A percentile compares a stretch with the other conserved stretches of the same genome.
Evolutionary conservation across 441 rosid species (phyloP).

Genomic region (Euphorbia corollata): DNA sequence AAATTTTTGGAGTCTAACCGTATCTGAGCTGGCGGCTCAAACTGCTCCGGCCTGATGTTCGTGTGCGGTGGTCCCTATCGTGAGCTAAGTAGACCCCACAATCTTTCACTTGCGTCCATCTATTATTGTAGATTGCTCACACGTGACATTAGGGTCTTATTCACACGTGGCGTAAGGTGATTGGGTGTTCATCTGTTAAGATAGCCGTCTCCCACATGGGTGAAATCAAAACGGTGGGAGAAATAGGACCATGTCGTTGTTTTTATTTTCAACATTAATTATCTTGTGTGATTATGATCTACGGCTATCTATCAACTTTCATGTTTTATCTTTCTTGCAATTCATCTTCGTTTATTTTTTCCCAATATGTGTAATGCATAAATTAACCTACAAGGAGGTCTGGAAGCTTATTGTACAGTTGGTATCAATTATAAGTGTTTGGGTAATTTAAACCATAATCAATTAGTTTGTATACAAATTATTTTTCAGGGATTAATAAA

Average conservation of each 20-base stretch:
- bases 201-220: constrained; percentile 4
- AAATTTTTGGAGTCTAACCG: neutral
- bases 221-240: constrained; percentile 1
- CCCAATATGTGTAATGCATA: too few relatives aligned
- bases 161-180: neutral
- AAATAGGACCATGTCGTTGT: neutral
- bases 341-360: too few relatives aligned
- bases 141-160: neutral
- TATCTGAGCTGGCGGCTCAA: neutral
- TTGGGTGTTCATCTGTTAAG: neutral
- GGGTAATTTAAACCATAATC: too few relatives aligned
- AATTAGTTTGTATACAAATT: too few relatives aligned
- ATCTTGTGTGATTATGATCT: neutral
- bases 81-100: neutral
- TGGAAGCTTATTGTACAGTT: too few relatives aligned
- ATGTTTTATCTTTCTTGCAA: too few relatives aligned
- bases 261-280: neutral
- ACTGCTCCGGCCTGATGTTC: neutral
- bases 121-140: neutral
- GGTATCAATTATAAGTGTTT: too few relatives aligned
- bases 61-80: neutral
- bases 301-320: neutral
- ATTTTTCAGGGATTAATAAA: too few relatives aligned
- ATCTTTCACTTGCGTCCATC: neutral
- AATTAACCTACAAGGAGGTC: too few relatives aligned